Conservation (phyloP, 2,329 filamentous ascomycete species). For the Sporothrix variecibatus region DNA sequence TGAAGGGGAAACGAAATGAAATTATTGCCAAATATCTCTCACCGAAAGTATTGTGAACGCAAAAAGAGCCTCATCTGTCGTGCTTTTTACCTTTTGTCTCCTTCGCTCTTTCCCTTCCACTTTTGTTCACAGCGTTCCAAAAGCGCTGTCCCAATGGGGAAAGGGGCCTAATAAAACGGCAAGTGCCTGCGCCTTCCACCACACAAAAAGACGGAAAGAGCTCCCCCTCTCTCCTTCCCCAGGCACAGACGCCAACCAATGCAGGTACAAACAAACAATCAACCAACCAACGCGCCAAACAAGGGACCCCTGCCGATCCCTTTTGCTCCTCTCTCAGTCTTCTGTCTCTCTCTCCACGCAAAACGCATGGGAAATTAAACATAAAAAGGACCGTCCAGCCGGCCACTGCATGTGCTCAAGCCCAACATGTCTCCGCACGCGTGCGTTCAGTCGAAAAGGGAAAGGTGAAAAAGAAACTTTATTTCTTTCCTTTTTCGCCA, state of each 20-base stretch:
- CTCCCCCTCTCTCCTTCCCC: not conserved
- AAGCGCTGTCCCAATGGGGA: not conserved
- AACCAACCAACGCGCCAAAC: not conserved
- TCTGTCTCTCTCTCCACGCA: not conserved
- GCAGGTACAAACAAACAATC: not conserved
- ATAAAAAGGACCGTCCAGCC: not conserved
- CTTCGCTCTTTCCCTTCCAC: not conserved
- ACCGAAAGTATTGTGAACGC: not conserved
- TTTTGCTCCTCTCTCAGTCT: not conserved
- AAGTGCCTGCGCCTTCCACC: not conserved
- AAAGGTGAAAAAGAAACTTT: not conserved
- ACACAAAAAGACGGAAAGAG: not conserved
- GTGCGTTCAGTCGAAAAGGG: not conserved
- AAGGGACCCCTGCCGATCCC: slow-evolving; percentile 15
- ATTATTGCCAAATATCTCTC: not conserved
- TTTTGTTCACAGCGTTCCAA: too few relatives aligned
- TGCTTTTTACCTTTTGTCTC: not conserved
- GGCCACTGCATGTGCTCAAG: too few relatives aligned
- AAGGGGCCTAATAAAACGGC: slow-evolving; percentile 1
- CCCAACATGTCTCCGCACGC: not conserved
- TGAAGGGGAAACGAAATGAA: not conserved
- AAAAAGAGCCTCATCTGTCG: not conserved
- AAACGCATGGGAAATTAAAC: slow-evolving; percentile 15
- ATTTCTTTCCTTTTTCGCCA: not conserved
- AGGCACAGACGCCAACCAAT: not conserved